Evolutionary conservation across 2,329 filamentous ascomycete genomes (phyloP), one percentile per base, ranked within the genome.

Genomic region (Fusarium sulawesiense): DNA sequence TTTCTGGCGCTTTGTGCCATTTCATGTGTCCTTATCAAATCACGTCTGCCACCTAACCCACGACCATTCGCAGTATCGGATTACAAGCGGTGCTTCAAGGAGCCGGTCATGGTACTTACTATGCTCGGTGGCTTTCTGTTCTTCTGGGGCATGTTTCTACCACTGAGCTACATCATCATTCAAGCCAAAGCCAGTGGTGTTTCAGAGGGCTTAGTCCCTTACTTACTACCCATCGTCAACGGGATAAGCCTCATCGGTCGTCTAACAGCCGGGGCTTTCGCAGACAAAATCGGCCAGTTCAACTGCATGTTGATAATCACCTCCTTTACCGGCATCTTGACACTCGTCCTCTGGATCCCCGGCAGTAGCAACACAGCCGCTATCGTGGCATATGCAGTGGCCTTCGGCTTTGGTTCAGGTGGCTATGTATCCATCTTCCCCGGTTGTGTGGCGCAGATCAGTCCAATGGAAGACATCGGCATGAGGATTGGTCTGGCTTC

Each of bases 121-220:
- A 59, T 59, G 54, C 2, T 30, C 3, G 57, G 57, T 0, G 54
- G 57, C 0, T 60, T 60, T 6, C 3, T 60, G 6, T 60, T 48
- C 12, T 60, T 60, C 2, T 60, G 42, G 53, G 57, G 57, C 0
- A 60, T 59, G 53, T 60, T 60, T 11, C 4, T 60, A 0, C 57
- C 42, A 0, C 0, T 59, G 1, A 60, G 32, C 12, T 60, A 48
- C 21, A 60, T 60, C 7, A 60, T 60, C 3, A 16, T 59, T 0
- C 32, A 60, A 2, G 57, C 57, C 3, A 48, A 48, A 27, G 42
- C 54, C 0, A 60, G 42, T 4, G 32, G 54, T 0, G 18, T 59
- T 4, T 32, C 57, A 0, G 0, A 54, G 0, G 6, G 9, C 0
- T 44, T 60, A 0, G 54, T 59, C 0, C 42, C 57, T 1, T 59